These are phyloP conservation scores for Echites panduratus DNA, from an alignment of 257 asterid genomes.

Conservation along the genomic window DNA sequence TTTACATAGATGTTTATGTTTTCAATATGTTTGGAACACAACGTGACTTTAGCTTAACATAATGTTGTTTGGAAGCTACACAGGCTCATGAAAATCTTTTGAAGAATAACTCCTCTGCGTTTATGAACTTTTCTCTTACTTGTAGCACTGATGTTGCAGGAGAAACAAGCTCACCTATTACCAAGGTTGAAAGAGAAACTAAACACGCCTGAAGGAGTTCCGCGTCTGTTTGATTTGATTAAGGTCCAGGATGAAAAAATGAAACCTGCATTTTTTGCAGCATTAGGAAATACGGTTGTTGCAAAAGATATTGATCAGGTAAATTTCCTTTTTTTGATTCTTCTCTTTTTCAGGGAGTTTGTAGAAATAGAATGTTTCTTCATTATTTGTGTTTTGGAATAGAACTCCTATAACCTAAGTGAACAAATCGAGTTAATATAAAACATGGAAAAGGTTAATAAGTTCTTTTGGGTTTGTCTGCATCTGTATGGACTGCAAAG, in stretches of 20 bases:
- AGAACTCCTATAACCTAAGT: neutral
- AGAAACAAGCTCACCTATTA: constrained; percentile 60
- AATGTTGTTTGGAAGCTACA: neutral
- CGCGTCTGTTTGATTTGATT: constrained; percentile 87
- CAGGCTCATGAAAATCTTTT: neutral
- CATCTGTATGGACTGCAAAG: neutral
- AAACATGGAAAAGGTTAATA: neutral
- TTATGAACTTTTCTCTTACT: constrained; percentile 4
- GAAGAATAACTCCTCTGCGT: neutral
- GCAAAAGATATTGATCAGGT: constrained; percentile 91
- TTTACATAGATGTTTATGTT: neutral
- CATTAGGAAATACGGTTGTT: constrained; percentile 70
- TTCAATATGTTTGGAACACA: neutral
- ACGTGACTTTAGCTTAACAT: neutral
- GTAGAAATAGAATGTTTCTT: neutral
- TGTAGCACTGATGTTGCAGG: constrained; percentile 39
- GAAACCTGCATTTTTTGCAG: constrained; percentile 86
- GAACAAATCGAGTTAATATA: neutral
- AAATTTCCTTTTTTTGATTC: neutral
- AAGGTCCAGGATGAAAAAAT: constrained; percentile 84
- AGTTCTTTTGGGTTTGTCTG: neutral
- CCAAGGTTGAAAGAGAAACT: constrained; percentile 56
- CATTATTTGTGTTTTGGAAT: neutral
- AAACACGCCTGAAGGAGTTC: constrained; percentile 71
- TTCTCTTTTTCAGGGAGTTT: too few relatives aligned